Percentiles rank a stretch among this genome's conserved stretches.
Evolutionary conservation across 169 alveolate species (phyloP).

Genomic region (Blepharisma undulans): DNA sequence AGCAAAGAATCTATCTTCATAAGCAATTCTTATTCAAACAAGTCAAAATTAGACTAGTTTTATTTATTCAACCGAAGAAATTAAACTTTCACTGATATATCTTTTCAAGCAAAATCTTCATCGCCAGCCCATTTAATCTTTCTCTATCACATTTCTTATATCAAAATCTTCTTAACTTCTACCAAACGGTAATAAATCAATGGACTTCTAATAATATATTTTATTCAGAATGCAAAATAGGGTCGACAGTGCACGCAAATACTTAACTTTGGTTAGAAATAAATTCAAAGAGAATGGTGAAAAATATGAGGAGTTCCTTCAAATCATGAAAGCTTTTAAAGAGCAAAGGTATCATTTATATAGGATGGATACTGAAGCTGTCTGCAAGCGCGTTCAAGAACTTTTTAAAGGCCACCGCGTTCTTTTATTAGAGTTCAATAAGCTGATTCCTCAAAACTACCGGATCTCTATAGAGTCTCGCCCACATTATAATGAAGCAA

Average conservation of each 20-base stretch:
- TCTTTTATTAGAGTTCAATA: conserved; percentile 32
- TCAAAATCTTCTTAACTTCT: background rate
- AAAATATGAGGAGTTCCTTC: conserved; percentile 20
- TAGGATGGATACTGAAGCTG: conserved; percentile 18
- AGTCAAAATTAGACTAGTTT: background rate
- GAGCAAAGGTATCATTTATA: background rate
- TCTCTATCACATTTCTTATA: background rate
- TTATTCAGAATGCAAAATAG: conserved; percentile 17
- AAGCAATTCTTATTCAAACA: background rate
- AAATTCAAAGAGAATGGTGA: conserved; percentile 6
- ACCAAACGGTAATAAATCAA: background rate
- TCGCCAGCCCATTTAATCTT: background rate
- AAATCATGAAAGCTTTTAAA: conserved; percentile 33
- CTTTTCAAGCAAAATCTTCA: background rate
- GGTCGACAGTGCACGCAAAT: conserved; percentile 25
- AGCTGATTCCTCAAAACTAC: conserved; percentile 25
- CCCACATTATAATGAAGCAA: conserved; percentile 17
- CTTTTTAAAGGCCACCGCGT: conserved; percentile 9
- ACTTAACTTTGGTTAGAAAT: conserved; percentile 4
- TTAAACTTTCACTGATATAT: background rate
- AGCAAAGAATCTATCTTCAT: background rate
- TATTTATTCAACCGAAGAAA: background rate
- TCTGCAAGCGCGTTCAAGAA: conserved; percentile 23
- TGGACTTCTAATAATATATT: background rate
- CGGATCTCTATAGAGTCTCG: conserved; percentile 3